Percentiles rank a stretch among this genome's conserved stretches.
phyloP scores from a whole-genome alignment of 108 stramenopile species.

The Schizochytrium sp. region DNA sequence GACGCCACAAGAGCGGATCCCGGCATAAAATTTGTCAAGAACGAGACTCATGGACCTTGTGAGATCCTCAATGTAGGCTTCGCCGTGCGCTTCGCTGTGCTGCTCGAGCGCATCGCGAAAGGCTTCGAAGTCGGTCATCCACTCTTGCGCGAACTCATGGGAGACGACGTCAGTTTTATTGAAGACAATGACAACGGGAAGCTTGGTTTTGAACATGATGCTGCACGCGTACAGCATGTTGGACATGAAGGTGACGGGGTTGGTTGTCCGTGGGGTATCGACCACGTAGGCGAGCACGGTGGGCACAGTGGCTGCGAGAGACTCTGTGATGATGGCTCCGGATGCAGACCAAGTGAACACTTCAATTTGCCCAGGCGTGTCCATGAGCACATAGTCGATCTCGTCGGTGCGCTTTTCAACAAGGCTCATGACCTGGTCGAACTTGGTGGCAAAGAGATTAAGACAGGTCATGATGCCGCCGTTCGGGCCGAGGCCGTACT shows the following conservation, averaged over 20 bases:
- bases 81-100: constrained; percentile 15
- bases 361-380: constrained; percentile 99
- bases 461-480: constrained; percentile 95
- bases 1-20: constrained; percentile 73
- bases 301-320: constrained; percentile 83
- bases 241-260: constrained; percentile 95
- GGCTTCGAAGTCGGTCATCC: constrained; percentile 95
- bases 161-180: constrained; percentile 86
- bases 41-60: constrained; percentile 82
- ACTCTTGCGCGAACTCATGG: constrained; percentile 76
- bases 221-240: constrained; percentile 99
- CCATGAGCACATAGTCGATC: constrained; percentile 60
- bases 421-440: constrained; percentile 90
- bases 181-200: constrained; percentile 86
- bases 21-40: constrained; percentile 92
- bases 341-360: constrained; percentile 98
- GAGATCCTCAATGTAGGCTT: constrained; percentile 76
- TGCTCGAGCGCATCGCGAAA: constrained; percentile 78
- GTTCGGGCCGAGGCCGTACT: constrained; percentile 95
- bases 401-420: constrained; percentile 68
- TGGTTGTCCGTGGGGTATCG: constrained; percentile 86
- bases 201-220: constrained; percentile 82
- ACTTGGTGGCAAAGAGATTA: constrained; percentile 95
- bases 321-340: constrained; percentile 82
- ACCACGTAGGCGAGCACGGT: constrained; percentile 88